Base-by-base conservation (phyloP, 2,329 filamentous ascomycete species). In the Cadophora luteo-olivacea region DNA sequence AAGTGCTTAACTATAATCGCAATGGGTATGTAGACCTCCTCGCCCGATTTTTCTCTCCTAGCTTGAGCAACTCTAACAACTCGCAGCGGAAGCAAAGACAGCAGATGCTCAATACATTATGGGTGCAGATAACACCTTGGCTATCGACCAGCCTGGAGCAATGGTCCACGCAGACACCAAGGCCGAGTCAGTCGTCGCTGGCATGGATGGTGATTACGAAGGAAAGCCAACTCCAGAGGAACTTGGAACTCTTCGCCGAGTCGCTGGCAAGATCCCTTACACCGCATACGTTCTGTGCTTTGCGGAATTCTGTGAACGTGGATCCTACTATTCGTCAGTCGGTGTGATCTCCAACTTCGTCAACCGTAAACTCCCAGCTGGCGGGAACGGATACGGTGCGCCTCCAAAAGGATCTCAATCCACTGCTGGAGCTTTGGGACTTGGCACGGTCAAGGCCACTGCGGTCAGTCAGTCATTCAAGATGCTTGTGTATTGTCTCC, bases 261-360 rank as follows among this genome's bases (percentile, higher is more conserved):
- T 91, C 22, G 86, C 88, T 22, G 89, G 88, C 12, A 84, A 83
- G 76, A 87, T 94, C 69, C 88, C 89, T 58, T 89, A 86, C 86
- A 81, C 84, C 64, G 86, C 90, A 67, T 93, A 89, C 81, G 89
- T 89, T 38, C 87, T 94, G 68, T 91, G 90, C 61, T 88, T 92
- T 70, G 87, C 91, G 70, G 91, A 94, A 80, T 82, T 93, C 68
- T 91, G 89, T 81, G 91, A 93, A 81, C 89, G 91, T 58, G 92
- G 92, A 80, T 91, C 89, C 22, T 93, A 92, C 85, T 93, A 93
- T 76, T 91, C 91, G 64, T 89, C 88, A 3, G 85, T 87, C 55
- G 84, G 83, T 0, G 80, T 77, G 6, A 88, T 89, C 75, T 82
- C 82, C 71, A 91, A 91, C 77, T 91, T 85, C 72, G 84, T 91